Conservation (phyloP, 2,329 filamentous ascomycete genomes). For the Colletotrichum cuscutae region DNA sequence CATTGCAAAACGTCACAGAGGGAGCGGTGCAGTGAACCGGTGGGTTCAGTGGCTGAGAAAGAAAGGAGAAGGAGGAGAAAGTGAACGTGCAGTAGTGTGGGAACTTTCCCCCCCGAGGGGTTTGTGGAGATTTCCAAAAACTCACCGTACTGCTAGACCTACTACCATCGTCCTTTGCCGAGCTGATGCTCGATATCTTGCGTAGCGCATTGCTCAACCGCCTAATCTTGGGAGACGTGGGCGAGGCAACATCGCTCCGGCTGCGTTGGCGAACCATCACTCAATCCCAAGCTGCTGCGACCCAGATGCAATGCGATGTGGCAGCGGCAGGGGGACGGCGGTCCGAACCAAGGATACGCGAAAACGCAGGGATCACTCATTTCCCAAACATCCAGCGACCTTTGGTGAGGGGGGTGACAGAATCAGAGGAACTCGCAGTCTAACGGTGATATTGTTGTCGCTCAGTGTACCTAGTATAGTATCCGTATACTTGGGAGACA, state of each 20-base stretch:
- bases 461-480: too few relatives aligned
- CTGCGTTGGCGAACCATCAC: slow-evolving; percentile 10
- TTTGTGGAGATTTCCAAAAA: not conserved
- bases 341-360: not conserved
- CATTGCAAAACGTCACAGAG: not conserved
- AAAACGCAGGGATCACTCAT: not conserved
- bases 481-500: too few relatives aligned
- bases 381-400: not conserved
- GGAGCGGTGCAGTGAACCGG: too few relatives aligned
- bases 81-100: not conserved
- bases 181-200: not conserved
- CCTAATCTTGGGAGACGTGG: not conserved
- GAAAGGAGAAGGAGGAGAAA: not conserved
- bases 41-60: too few relatives aligned
- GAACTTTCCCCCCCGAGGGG: too few relatives aligned
- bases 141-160: not conserved
- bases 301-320: not conserved
- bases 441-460: too few relatives aligned
- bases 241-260: slow-evolving; percentile 5
- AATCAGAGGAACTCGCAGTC: too few relatives aligned
- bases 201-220: slow-evolving; percentile 2
- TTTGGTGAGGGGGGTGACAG: too few relatives aligned
- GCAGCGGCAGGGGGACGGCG: not conserved
- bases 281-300: not conserved
- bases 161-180: not conserved